Conservation (phyloP, 139 green algal genomes). For the Chlorella sp. region DNA sequence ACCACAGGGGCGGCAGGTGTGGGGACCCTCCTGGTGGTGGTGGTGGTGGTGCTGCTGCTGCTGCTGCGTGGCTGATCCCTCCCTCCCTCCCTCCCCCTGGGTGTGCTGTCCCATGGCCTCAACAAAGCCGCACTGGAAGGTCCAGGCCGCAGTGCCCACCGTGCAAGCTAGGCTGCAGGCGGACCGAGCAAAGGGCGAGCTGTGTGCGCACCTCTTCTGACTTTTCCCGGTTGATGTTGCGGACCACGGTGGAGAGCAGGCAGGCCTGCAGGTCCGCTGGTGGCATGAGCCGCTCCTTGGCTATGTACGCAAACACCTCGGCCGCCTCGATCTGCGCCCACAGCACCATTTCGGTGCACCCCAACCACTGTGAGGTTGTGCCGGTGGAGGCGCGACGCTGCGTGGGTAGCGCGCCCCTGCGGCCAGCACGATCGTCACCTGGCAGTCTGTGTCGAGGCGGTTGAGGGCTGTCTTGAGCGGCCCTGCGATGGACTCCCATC, state of each 20-base stretch:
- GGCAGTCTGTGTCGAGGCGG: slow-evolving; percentile 20
- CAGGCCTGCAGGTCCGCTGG: slow-evolving; percentile 32
- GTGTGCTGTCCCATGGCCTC: too few relatives aligned
- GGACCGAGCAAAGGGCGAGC: too few relatives aligned
- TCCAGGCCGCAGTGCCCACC: too few relatives aligned
- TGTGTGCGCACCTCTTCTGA: slow-evolving; percentile 31
- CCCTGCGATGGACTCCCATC: slow-evolving; percentile 28
- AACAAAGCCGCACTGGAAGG: too few relatives aligned
- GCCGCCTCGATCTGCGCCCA: slow-evolving; percentile 27
- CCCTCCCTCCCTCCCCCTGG: too few relatives aligned
- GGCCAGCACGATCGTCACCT: slow-evolving; percentile 4
- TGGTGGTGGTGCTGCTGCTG: too few relatives aligned
- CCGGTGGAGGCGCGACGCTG: not conserved
- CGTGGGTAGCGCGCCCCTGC: not conserved
- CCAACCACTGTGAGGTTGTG: too few relatives aligned
- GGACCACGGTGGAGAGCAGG: slow-evolving; percentile 25
- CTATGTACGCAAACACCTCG: slow-evolving; percentile 25
- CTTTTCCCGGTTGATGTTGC: slow-evolving; percentile 42
- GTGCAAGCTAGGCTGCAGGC: too few relatives aligned
- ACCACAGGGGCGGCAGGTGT: too few relatives aligned
- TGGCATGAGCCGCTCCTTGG: slow-evolving; percentile 27
- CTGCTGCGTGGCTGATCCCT: too few relatives aligned
- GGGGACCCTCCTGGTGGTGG: too few relatives aligned
- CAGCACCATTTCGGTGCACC: too few relatives aligned
- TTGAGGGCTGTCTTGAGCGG: slow-evolving; percentile 32